Evolutionary conservation across 2,329 filamentous ascomycete species (phyloP), one percentile per base, ranked within the genome.

Genomic region (Pestalotiopsis sp.): DNA sequence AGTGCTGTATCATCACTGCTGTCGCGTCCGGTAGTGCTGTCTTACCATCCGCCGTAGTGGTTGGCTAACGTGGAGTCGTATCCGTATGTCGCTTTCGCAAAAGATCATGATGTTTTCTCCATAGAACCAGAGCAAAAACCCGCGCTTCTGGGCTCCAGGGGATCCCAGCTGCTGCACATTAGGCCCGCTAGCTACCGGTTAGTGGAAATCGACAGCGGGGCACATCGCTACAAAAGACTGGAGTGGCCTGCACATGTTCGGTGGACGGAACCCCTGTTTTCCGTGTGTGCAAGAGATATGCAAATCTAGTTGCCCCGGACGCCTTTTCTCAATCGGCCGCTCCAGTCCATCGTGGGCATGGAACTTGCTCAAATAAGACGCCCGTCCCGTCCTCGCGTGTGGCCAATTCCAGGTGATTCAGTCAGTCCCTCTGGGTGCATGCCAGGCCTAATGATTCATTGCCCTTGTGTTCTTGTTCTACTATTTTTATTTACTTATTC

Each of bases 191-290:
- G 31, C 31, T 36, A 36, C 31, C 31, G 31, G 31, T 36, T 36
- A 36, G 31, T 36, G 31, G 31, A 36, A 36, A 36, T 36, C 31
- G 31, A 36, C 31, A 36, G 31, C 31, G 31, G 31, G 31, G 31
- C 31, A 36, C 31, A 36, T 36, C 31, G 31, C 31, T 36, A 36
- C 31, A 36, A 9, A 36, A 36, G 7, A 36, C 31, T 36, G 57
- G 23, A 14, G 23, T 20, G 25, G 23, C 57, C 14, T 36, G 27
- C 23, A 59, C 27, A 36, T 59, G 57, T 36, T 59, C 57, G 57
- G 57, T 59, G 57, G 57, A 59, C 59, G 59, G 59, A 62, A 41
- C 38, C 59, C 59, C 27, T 62, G 59, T 20, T 62, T 39, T 62
- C 59, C 59, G 59, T 62, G 57, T 5, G 14, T 36, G 27, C n/a